Percentiles rank a stretch among this genome's conserved stretches.
Conservation (phyloP, 345 rosid genomes). For the Arabis hirsuta region DNA sequence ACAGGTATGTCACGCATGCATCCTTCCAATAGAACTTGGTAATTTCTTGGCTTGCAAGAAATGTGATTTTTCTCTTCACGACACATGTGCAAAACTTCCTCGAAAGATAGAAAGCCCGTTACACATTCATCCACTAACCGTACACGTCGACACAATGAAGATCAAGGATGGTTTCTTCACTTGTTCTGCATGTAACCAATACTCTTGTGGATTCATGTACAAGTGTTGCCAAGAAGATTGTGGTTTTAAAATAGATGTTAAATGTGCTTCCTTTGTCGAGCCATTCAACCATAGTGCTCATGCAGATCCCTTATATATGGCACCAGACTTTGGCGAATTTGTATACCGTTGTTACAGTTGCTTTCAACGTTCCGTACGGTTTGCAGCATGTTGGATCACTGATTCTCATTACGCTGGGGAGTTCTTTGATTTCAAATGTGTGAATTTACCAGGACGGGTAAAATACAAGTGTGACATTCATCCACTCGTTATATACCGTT, state of each 20-base stretch:
- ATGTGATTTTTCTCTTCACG: conserved; percentile 21
- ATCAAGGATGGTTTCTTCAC: conserved; percentile 25
- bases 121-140: neutral
- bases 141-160: neutral
- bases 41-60: conserved; percentile 8
- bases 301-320: neutral
- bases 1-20: conserved; percentile 12
- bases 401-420: too few species aligned
- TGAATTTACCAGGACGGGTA: neutral
- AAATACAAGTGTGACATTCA: conserved; percentile 12
- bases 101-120: neutral
- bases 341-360: too few species aligned
- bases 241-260: conserved; percentile 3
- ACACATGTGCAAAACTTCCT: conserved; percentile 23
- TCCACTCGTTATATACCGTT: neutral
- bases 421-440: neutral
- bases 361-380: too few species aligned
- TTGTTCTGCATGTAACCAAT: neutral
- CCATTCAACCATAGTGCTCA: neutral
- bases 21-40: conserved; percentile 9
- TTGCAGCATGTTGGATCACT: too few species aligned
- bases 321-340: too few species aligned
- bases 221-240: neutral
- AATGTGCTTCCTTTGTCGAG: conserved; percentile 5
- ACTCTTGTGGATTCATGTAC: conserved; percentile 29